Evolutionary conservation across 108 stramenopile genomes (phyloP), one percentile per base, ranked within the genome.

Genomic region (Skeletonema grethae): DNA sequence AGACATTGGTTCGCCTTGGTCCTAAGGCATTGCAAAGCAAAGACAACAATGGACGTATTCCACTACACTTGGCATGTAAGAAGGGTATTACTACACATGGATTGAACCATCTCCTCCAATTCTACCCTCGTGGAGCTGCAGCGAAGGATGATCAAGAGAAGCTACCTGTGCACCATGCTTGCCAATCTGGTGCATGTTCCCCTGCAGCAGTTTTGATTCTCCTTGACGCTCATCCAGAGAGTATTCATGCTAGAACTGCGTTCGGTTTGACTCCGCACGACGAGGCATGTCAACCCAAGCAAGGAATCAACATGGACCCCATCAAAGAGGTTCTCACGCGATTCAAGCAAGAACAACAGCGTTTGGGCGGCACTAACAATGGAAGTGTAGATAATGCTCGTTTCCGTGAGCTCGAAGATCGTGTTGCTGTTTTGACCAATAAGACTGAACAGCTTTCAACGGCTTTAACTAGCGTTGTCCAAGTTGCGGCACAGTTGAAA

Each of bases 131-230:
- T 22, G 94, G 87, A 11, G 86, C 94, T 5, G 90, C 92, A 57
- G 85, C 90, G 32, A 92, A 90, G 77, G 94, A 95, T 55, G 94
- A 95, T 65, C 90, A 92, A 74, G 90, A 93, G 65, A 95, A 95
- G 69, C 82, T 95, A 4, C 88, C 94, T 4, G 83, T 95, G 4
- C 94, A 95, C 68, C 91, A 95, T 65, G 94, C 94, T 0, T 92
- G 91, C 60, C 87, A 91, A 48, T 88, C 92, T 60, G 90, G 89
- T 13, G 78, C 85, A 12, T 75, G 73, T 34, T 82, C 76, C 25
- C 80, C 86, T 16, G 83, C 70, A 41, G 82, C 89, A 12, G 85
- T 92, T 15, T 67, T 87, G 45, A 73, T 87, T 0, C 76, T 95
- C 45, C 69, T 95, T 32, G 78, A 84, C 60, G 88, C 91, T 12